Percentiles rank a stretch among this genome's conserved stretches.
Conservation (phyloP, 2,329 filamentous ascomycete species). For the Aspergillus sergii region DNA sequence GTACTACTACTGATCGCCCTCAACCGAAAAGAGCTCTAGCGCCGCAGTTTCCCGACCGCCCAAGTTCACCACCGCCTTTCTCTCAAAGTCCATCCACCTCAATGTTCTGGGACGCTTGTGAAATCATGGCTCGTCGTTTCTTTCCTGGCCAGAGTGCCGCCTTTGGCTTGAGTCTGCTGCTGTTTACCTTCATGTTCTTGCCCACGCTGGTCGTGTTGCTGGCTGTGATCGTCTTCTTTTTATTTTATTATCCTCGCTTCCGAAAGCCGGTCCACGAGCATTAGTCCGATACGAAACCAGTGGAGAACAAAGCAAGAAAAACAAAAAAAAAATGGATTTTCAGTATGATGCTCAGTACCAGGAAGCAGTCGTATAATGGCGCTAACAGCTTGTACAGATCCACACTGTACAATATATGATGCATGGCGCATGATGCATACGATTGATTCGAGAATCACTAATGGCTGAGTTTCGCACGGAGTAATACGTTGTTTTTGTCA, state of each 20-base stretch:
- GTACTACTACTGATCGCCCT: not conserved
- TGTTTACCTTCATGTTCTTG: slow-evolving; percentile 40
- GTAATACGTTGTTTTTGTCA: not conserved
- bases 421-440: not conserved
- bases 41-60: not conserved
- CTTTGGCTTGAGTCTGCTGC: slow-evolving; percentile 33
- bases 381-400: not conserved
- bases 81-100: not conserved
- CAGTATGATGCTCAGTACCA: not conserved
- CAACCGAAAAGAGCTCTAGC: not conserved
- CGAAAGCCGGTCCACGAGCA: slow-evolving; percentile 16
- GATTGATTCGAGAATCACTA: not conserved
- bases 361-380: fast-evolving
- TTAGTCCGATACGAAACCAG: not conserved
- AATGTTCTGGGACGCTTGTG: slow-evolving; percentile 23
- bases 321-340: not conserved
- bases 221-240: slow-evolving; percentile 35
- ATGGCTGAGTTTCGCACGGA: not conserved
- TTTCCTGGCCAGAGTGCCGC: slow-evolving; percentile 30
- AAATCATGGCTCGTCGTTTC: slow-evolving; percentile 32
- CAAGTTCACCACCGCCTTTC: slow-evolving; percentile 3
- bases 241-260: slow-evolving; percentile 32
- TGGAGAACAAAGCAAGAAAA: no score
- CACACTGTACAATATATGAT: not conserved
- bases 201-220: slow-evolving; percentile 36